Percentiles rank a stretch among this genome's conserved stretches.
Evolutionary conservation across 768 basidiomycete genomes (phyloP).

Genomic region (Leccinellum rugosiceps): DNA sequence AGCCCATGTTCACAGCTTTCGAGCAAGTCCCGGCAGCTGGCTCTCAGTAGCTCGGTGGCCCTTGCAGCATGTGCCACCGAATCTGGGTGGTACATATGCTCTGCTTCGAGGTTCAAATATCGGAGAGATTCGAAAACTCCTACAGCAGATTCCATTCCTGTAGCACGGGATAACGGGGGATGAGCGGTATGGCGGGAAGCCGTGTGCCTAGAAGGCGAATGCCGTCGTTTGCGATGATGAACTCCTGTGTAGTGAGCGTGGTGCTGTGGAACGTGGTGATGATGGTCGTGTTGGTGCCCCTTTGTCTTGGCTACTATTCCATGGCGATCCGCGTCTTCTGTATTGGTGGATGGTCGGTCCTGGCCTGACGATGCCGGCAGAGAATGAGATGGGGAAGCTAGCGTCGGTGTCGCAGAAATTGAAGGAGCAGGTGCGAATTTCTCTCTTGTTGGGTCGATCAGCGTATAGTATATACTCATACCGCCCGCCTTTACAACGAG

Average conservation of each 20-base stretch:
- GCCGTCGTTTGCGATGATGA: conserved; percentile 8
- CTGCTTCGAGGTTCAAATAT: conserved; percentile 66
- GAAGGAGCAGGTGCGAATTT: conserved; percentile 50
- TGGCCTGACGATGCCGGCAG: conserved; percentile 31
- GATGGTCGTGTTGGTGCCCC: neutral
- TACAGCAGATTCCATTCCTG: conserved; percentile 43
- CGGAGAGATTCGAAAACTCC: conserved; percentile 72
- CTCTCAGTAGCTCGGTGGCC: conserved; percentile 43
- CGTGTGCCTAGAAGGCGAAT: conserved; percentile 11
- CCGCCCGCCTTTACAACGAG: conserved; percentile 61
- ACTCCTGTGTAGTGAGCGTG: conserved; percentile 1
- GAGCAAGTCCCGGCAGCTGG: conserved; percentile 56
- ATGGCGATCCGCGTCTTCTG: neutral
- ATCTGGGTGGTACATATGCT: conserved; percentile 47
- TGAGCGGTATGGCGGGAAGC: conserved; percentile 29
- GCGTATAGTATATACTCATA: conserved; percentile 54
- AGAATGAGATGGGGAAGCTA: conserved; percentile 31
- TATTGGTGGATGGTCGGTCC: neutral
- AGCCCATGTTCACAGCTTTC: conserved; percentile 40
- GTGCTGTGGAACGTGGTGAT: neutral
- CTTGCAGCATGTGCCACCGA: conserved; percentile 40
- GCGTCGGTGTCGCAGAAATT: conserved; percentile 33
- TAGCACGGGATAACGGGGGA: conserved; percentile 30
- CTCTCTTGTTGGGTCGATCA: conserved; percentile 63
- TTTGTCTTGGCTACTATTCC: neutral